Base-by-base conservation (phyloP, 352 stramenopile genomes). In the Phytophthora boehmeriae region DNA sequence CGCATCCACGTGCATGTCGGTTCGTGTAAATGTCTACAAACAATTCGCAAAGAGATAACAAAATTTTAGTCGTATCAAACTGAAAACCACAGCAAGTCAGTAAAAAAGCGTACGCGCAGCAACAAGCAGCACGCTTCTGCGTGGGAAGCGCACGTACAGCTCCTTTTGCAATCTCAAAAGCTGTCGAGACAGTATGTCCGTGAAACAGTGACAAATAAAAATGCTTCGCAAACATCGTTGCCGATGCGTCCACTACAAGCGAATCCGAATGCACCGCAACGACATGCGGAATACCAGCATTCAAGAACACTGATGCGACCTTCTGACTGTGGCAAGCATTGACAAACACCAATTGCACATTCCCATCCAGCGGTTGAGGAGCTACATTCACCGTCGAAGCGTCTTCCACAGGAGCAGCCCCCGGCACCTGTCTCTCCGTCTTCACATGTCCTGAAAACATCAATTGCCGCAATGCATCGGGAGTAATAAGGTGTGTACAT, bases 211-310 rank as follows among this genome's bases (percentile, higher is more conserved):
- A 90, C 23, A 92, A 38, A 55, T 94, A 94, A 66, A 94, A 94
- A 44, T 92, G 83, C 50, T 94, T 94, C 50, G 85, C 83, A 63
- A 94, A 92, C 78, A 91, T 90, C 0, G 79, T 94, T 13, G 81
- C 85, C 0, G 74, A 86, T 19, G 73, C 81, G 34, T 94, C 85
- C 5, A 94, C 77, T 3, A 92, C 81, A 9, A 90, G 72, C 2
- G 83, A 92, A 42, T 92, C 83, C 22, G 81, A 92, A 58, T 92
- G 83, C 8, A 92, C 82, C 5, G 89, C 90, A n/a, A 98, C 86
- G 8, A 98, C 90, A 59, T 98, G 89, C 2, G 86, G 88, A 32
- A 98, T 94, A 6, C 90, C 92, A 1, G 90, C 91, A 30, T 92
- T 85, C 28, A 96, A 70, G 44, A 98, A 97, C 1, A 95, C 88